phyloP scores from a whole-genome alignment of 805 yeast genomes.

The Ogataea trehaloabstinens region DNA sequence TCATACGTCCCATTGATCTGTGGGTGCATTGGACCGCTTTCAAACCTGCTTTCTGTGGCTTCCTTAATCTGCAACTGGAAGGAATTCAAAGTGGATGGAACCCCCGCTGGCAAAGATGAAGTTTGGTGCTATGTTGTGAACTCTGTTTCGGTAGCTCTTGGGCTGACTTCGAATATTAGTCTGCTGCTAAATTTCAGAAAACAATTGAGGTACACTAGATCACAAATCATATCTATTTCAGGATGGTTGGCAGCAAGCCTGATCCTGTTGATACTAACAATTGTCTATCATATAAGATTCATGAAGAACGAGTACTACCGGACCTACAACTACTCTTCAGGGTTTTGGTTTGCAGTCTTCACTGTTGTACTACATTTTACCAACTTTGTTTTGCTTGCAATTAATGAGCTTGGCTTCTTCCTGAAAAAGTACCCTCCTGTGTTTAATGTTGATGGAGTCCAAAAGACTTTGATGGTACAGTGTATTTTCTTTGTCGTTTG shows the following conservation, averaged over 20 bases:
- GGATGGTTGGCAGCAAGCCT: constrained; percentile 65
- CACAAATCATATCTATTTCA: constrained; percentile 60
- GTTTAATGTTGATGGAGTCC: constrained; percentile 64
- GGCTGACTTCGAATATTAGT: constrained; percentile 66
- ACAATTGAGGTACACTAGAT: constrained; percentile 51
- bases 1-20: constrained; percentile 72
- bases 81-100: constrained; percentile 18
- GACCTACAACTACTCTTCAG: constrained; percentile 45
- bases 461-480: constrained; percentile 71
- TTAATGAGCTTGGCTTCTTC: constrained; percentile 64
- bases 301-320: constrained; percentile 16
- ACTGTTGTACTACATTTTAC: constrained; percentile 60
- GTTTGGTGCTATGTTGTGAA: constrained; percentile 53
- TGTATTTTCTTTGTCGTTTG: constrained; percentile 64
- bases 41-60: constrained; percentile 70
- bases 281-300: constrained; percentile 30
- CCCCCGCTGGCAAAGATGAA: constrained; percentile 33
- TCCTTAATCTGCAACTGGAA: constrained; percentile 72
- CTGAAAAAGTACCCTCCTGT: constrained; percentile 62
- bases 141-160: constrained; percentile 59
- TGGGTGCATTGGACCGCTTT: constrained; percentile 76
- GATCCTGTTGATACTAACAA: constrained; percentile 49
- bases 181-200: constrained; percentile 68
- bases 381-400: constrained; percentile 50
- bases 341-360: constrained; percentile 76